Percentiles rank a stretch among this genome's conserved stretches.
Conservation (phyloP, 208 protist genomes). For the Leishmania major region DNA sequence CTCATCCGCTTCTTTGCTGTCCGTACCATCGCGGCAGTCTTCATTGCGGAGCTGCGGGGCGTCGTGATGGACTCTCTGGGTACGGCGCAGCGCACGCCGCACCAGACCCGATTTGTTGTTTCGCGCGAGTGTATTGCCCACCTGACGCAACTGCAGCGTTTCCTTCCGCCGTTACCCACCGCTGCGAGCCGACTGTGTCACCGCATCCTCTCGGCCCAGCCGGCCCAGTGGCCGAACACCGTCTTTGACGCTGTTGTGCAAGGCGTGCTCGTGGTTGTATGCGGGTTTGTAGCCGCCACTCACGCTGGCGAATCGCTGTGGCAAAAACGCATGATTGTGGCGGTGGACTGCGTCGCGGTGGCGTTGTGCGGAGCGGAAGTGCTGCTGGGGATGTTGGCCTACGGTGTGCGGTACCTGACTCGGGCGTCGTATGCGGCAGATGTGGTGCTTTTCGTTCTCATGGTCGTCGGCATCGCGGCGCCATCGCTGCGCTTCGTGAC, state of each 20-base stretch:
- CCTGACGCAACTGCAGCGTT: conserved; percentile 18
- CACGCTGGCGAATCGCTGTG: conserved; percentile 26
- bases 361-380: conserved; percentile 38
- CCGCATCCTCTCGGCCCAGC: conserved; percentile 20
- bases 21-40: conserved; percentile 30
- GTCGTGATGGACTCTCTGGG: conserved; percentile 7
- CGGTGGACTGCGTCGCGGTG: conserved; percentile 39
- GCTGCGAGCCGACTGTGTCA: conserved; percentile 21
- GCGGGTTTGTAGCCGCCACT: conserved; percentile 34
- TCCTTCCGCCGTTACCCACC: conserved; percentile 11
- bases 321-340: conserved; percentile 29
- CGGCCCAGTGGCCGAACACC: conserved; percentile 2
- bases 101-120: conserved; percentile 21
- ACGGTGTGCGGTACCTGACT: conserved; percentile 30
- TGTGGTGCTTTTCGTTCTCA: conserved; percentile 37
- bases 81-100: conserved; percentile 9
- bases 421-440: conserved; percentile 31
- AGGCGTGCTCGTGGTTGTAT: conserved; percentile 30
- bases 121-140: conserved; percentile 23
- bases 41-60: conserved; percentile 31
- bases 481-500: conserved; percentile 37
- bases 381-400: conserved; percentile 40
- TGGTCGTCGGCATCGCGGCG: conserved; percentile 30
- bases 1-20: conserved; percentile 45
- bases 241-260: conserved; percentile 14